Evolutionary conservation across 2,329 filamentous ascomycete species (phyloP).

Genomic region (Colletotrichum sp.): DNA sequence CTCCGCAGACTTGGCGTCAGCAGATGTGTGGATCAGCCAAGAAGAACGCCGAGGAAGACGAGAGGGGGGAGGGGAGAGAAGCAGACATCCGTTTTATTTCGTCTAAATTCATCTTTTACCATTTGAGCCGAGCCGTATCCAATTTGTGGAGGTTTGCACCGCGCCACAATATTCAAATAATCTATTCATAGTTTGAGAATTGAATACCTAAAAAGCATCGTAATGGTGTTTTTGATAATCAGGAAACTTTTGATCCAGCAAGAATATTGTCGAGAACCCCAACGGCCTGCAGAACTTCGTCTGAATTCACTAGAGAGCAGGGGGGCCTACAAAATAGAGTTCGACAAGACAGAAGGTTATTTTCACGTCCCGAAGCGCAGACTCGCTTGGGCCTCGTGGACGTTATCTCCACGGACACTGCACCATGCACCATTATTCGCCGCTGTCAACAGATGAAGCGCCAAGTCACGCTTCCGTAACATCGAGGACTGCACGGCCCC

Average conservation of each 20-base stretch:
- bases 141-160: too few species aligned
- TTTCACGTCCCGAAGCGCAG: neutral
- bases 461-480: constrained; percentile 2
- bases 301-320: neutral
- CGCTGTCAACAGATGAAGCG: neutral
- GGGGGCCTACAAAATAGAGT: neutral
- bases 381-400: neutral
- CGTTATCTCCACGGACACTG: neutral
- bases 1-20: constrained; percentile 16
- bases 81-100: neutral
- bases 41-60: neutral
- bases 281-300: neutral
- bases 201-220: neutral
- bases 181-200: too few species aligned
- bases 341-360: neutral
- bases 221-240: neutral
- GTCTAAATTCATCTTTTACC: neutral
- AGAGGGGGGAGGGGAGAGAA: neutral
- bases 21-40: constrained; percentile 22
- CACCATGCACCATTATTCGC: neutral
- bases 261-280: neutral
- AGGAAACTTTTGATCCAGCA: neutral
- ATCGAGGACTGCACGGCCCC: neutral
- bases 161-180: too few species aligned
- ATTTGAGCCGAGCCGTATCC: too few species aligned